phyloP scores from a whole-genome alignment of 345 rosid species.

The Populus tremula region DNA sequence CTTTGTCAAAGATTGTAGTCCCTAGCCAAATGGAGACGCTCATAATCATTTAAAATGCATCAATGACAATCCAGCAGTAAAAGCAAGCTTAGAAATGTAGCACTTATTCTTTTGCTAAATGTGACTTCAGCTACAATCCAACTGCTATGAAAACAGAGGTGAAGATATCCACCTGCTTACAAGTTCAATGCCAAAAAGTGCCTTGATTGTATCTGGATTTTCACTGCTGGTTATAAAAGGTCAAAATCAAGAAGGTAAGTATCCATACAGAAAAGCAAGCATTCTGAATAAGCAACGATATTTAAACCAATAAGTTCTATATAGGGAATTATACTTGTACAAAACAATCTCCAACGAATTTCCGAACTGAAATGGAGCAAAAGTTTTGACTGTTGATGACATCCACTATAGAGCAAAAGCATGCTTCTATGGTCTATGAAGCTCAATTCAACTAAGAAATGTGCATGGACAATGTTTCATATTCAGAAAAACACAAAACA shows the following conservation, averaged over 20 bases:
- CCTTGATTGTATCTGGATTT: slow-evolving; percentile 63
- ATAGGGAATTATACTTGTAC: neutral
- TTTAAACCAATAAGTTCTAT: neutral
- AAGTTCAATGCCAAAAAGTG: slow-evolving; percentile 80
- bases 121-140: neutral
- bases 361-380: neutral
- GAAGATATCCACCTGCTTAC: slow-evolving; percentile 62
- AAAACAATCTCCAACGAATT: neutral
- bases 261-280: neutral
- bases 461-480: neutral
- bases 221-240: slow-evolving; percentile 45
- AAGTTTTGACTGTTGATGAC: neutral
- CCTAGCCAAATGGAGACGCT: neutral
- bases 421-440: neutral
- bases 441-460: neutral
- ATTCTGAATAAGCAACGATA: neutral
- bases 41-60: neutral
- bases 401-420: neutral
- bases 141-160: neutral
- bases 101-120: neutral
- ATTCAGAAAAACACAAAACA: slow-evolving; percentile 13
- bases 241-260: neutral
- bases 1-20: neutral
- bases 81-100: neutral
- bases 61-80: neutral